Base-by-base conservation (phyloP, 768 basidiomycete genomes). In the Auriculariales sp. region DNA sequence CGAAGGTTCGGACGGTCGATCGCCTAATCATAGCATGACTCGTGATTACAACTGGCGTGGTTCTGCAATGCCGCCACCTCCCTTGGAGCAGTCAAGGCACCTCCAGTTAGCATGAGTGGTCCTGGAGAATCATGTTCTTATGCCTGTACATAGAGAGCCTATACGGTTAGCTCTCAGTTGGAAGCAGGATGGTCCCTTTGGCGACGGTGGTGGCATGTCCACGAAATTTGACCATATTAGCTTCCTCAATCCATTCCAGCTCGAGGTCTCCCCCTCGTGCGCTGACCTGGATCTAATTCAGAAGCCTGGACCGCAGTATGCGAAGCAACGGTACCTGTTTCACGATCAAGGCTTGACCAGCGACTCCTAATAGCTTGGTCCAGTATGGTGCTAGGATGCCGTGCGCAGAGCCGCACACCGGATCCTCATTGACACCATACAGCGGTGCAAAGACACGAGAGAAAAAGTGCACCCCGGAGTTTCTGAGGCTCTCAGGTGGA, bases 321-420 rank as follows among this genome's bases (percentile, higher is more conserved):
- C 3, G 17, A 17, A 25, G 22, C 22, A 17, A 39, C 36, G 2
- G 49, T 36, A 78, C 75, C 56, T 76, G 73, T 52, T 59, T 72
- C 4, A 73, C 72, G n/a, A 56, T 55, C 27, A 72, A 63, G 49
- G 68, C 62, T 11, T 25, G 5, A 11, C 19, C 39, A 28, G 59
- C 49, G 9, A 64, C 9, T 7, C 39, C 39, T 4, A 44, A 25
- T 22, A 44, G 10, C 19, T 44, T 19, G 39, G 62, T 63, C 71
- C 75, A 78, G 52, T 77, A 77, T 2, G 75, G 75, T 2, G 56
- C 64, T 30, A 74, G 50, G 32, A 77, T 49, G 42, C 68, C 68
- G 54, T 78, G 77, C 0, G 75, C 73, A 31, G 71, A 71, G 12
- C 76, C 77, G 51, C 74, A 77, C 6, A 76, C 75, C 15, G 63